phyloP scores from a whole-genome alignment of 257 asterid species.

The Solanum chiquidenum region DNA sequence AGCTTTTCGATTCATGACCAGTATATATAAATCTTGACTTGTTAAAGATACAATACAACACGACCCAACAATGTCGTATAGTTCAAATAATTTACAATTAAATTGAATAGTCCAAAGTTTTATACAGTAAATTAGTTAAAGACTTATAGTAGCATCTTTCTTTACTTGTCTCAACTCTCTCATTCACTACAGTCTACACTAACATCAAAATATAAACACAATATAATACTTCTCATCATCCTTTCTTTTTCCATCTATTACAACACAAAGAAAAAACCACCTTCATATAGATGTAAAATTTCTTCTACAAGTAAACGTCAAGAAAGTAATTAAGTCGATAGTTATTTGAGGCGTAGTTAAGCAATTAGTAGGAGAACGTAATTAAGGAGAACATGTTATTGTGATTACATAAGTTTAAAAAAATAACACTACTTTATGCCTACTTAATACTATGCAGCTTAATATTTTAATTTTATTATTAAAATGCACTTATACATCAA shows the following conservation, averaged over 20 bases:
- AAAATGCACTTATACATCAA: not conserved
- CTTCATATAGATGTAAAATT: too few species aligned
- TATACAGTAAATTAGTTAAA: not conserved
- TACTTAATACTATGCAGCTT: not conserved
- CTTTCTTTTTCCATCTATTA: not conserved
- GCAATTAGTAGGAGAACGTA: too few species aligned
- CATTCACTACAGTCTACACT: not conserved
- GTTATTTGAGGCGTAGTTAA: not conserved
- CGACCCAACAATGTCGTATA: too few species aligned
- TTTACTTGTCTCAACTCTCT: not conserved
- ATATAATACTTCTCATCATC: too few species aligned
- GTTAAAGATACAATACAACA: too few species aligned
- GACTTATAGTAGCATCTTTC: not conserved
- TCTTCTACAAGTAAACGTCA: not conserved
- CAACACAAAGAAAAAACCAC: not conserved
- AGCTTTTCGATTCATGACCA: too few species aligned
- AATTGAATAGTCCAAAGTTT: too few species aligned
- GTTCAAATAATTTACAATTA: too few species aligned
- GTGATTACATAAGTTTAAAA: not conserved
- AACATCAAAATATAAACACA: too few species aligned
- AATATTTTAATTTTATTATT: not conserved
- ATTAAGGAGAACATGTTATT: too few species aligned
- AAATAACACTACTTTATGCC: not conserved
- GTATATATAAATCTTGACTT: too few species aligned
- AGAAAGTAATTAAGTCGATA: too few species aligned